Base-by-base conservation (phyloP, 345 rosid genomes). In the Eutrema heterophyllum region DNA sequence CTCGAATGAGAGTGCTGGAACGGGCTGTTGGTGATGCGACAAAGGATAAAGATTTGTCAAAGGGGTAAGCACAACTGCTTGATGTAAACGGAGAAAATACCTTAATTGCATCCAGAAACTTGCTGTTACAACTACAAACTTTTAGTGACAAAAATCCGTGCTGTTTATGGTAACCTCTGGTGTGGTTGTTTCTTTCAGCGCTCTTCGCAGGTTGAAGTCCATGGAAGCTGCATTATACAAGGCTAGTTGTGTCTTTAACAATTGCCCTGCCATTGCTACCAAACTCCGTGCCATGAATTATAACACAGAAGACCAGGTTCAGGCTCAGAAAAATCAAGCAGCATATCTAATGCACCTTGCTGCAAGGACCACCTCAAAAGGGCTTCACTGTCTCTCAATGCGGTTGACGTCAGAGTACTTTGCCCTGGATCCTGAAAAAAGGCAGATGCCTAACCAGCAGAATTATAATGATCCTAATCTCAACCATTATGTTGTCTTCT, bases 311-410 rank as follows among this genome's bases (percentile, higher is more conserved):
- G 92, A 88, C 71, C 87, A 82, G 79, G 87, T 91, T 62, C 86
- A 58, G 64, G 86, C 81, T 13, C 96, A 86, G 80, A 87, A 84
- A 78, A 81, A 86, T 67, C 82, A 91, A 79, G 89, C 83, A 68
- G 27, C 82, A 30, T 83, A 81, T 86, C 93, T 94, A 45, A 46
- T 89, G 84, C 95, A 84, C 77, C 94, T 92, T 74, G 96, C 96
- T 57, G 91, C 93, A 51, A 84, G 89, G 81, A 90, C 91, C 45
- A 90, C 91, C 27, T 94, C 97, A 10, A 96, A 96, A 86, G 94
- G 98, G 68, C 87, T 87, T 78, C 97, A 92, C 76, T 96, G 98
- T 83, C 91, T 96, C 38, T 85, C 93, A 70, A 86, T 96, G 88
- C 89, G 84, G 78, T 71, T 96, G 82, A 92, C 98, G 24, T 78